These are phyloP conservation scores for Triglochin maritima DNA, from an alignment of 106 monocot genomes.

Conservation along the genomic window DNA sequence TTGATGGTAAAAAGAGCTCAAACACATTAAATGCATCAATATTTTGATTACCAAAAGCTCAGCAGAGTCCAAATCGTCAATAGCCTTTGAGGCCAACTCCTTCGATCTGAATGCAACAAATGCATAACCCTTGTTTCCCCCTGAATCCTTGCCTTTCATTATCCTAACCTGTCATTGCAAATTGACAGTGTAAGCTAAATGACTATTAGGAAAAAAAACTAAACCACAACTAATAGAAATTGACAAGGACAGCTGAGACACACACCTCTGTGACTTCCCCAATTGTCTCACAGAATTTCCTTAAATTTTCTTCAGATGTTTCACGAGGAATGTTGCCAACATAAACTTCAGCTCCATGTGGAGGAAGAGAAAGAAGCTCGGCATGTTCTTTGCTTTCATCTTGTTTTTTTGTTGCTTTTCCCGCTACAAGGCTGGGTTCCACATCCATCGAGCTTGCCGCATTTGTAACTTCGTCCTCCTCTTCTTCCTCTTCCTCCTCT, in stretches of 20 bases:
- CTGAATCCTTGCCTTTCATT: slow-evolving; percentile 59
- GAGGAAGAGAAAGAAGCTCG: slow-evolving; percentile 67
- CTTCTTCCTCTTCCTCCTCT: slow-evolving; percentile 34
- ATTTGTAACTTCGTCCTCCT: slow-evolving; percentile 10
- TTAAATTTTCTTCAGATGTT: slow-evolving; percentile 50
- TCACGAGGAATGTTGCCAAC: slow-evolving; percentile 47
- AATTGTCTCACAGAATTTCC: slow-evolving; percentile 43
- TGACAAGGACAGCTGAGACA: not conserved
- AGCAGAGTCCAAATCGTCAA: slow-evolving; percentile 40
- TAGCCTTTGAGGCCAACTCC: slow-evolving; percentile 49
- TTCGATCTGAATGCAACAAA: slow-evolving; percentile 55
- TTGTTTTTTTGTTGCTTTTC: slow-evolving; percentile 15
- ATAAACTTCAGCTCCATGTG: slow-evolving; percentile 84
- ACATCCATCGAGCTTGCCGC: slow-evolving; percentile 7
- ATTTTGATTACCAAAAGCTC: slow-evolving; percentile 44
- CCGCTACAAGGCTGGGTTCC: slow-evolving; percentile 1
- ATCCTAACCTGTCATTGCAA: slow-evolving; percentile 45
- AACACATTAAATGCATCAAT: too few species aligned
- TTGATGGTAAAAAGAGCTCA: too few species aligned
- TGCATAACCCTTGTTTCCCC: slow-evolving; percentile 55
- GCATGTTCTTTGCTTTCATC: slow-evolving; percentile 30
- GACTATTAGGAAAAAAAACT: not conserved
- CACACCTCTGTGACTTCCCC: slow-evolving; percentile 65
- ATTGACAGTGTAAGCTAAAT: not conserved
- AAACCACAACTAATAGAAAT: not conserved